Base-by-base conservation (phyloP, 495 filamentous ascomycete species). In the Venustampulla echinocandica region DNA sequence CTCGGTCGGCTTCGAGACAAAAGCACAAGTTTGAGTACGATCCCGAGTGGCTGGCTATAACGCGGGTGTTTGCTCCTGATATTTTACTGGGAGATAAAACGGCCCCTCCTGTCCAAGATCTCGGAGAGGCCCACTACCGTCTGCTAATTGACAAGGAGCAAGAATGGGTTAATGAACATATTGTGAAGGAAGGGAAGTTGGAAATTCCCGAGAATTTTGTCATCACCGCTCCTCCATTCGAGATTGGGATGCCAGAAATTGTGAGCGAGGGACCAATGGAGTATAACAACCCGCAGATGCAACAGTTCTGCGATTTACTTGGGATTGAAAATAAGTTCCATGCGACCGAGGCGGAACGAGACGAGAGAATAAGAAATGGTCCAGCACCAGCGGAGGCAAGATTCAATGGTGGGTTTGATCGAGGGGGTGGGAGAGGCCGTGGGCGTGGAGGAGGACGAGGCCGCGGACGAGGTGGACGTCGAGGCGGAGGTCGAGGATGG, bases 21-120 rank as follows among this genome's bases (percentile, higher is more conserved):
- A 52, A 45, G 34, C 59, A 56, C 6, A 57, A 61, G 4, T 76
- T 97, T 3, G 63, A 78, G 24, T 96, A 97, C 61, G 92, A 98
- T 61, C 79, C 80, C 22, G 92, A 98, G 67, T 98, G 90, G 90
- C 78, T 97, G 2, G 82, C 92, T 6, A 95, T 98, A 52, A 85
- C 81, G 1, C 87, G 90, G 11, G 80, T 80, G 1, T 90, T 95
- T 56, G 78, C 82, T 20, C 48, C 69, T 0, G 67, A 76, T 25
- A 66, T 87, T 2, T 56, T 61, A 4, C 64, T 89, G 25, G 82
- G 82, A 21, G 67, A 84, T 52, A 68, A 65, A 2, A 58, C 47
- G 10, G 69, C 72, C 1, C 55, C 53, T 7, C 51, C 66, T 0
- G 67, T 83, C 0, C 54, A 60, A 0, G 64, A 87, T 47, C 64